phyloP scores from a whole-genome alignment of 73 alveolate genomes.

The Stentor coeruleus region DNA sequence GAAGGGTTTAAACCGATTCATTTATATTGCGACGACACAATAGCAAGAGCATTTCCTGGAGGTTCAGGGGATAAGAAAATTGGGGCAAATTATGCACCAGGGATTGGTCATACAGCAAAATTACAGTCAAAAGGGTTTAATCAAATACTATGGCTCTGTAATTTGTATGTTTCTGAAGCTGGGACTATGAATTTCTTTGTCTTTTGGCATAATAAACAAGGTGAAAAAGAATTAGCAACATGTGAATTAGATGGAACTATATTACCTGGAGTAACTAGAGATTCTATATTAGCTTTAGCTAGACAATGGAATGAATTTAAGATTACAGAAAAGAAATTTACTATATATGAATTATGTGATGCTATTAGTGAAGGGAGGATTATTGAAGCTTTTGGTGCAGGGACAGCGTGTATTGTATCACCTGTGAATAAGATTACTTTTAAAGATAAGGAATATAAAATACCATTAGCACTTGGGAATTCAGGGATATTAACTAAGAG shows the following conservation, averaged over 20 bases:
- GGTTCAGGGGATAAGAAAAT: conserved; percentile 71
- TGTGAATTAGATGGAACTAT: no score
- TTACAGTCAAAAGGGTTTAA: conserved; percentile 67
- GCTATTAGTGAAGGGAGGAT: conserved; percentile 59
- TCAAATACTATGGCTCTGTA: conserved; percentile 63
- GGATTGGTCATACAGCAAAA: conserved; percentile 47
- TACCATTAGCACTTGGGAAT: conserved; percentile 38
- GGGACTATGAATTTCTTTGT: no score
- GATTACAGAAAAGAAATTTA: conserved; percentile 56
- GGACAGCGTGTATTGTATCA: conserved; percentile 74
- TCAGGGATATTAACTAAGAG: no score
- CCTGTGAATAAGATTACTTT: conserved; percentile 56
- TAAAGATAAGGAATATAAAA: conserved; percentile 40
- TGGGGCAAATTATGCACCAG: conserved; percentile 77
- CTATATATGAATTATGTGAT: conserved; percentile 54
- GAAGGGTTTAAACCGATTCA: conserved; percentile 31
- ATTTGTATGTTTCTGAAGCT: no score
- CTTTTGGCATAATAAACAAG: no score
- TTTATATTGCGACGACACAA: neutral
- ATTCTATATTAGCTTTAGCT: no score
- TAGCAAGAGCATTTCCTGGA: conserved; percentile 69
- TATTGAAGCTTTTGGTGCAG: conserved; percentile 74
- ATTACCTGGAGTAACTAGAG: no score
- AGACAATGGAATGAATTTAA: no score
- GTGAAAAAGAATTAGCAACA: no score